These are phyloP conservation scores for Fusarium stilboides DNA, from an alignment of 2,329 filamentous ascomycete species.

Conservation along the genomic window DNA sequence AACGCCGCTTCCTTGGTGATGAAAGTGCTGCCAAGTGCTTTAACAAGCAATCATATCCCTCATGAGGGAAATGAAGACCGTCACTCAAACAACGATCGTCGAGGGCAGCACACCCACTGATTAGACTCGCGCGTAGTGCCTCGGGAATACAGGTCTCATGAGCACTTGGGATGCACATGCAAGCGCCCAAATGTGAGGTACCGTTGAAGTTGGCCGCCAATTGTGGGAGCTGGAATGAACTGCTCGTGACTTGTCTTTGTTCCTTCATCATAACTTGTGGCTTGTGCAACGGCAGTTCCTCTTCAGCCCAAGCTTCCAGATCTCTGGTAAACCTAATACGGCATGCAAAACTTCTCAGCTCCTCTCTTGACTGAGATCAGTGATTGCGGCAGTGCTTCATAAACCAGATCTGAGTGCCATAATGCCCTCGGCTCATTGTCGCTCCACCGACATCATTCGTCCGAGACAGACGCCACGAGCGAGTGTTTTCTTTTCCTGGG, in stretches of 20 bases:
- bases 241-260: background rate
- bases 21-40: constrained; percentile 23
- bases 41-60: constrained; percentile 16
- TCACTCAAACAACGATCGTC: constrained; percentile 27
- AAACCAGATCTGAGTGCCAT: constrained; percentile 23
- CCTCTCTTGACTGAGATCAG: constrained; percentile 5
- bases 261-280: constrained; percentile 7
- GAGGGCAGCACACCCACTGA: constrained; percentile 28
- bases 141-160: constrained; percentile 45
- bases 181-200: constrained; percentile 33
- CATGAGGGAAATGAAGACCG: constrained; percentile 24
- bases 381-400: constrained; percentile 26
- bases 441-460: constrained; percentile 41
- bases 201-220: background rate
- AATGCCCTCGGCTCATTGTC: constrained; percentile 28
- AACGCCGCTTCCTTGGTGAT: constrained; percentile 20
- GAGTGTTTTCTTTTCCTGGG: constrained; percentile 30
- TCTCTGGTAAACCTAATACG: constrained; percentile 21
- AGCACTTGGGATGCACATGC: constrained; percentile 44
- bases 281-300: constrained; percentile 9
- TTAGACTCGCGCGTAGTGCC: constrained; percentile 35
- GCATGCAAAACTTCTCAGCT: constrained; percentile 26
- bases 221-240: too few relatives aligned
- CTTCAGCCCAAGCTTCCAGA: constrained; percentile 7
- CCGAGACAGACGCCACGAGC: constrained; percentile 41